These are phyloP conservation scores for Cochlearia excelsa DNA, from an alignment of 345 rosid genomes.

Conservation along the genomic window DNA sequence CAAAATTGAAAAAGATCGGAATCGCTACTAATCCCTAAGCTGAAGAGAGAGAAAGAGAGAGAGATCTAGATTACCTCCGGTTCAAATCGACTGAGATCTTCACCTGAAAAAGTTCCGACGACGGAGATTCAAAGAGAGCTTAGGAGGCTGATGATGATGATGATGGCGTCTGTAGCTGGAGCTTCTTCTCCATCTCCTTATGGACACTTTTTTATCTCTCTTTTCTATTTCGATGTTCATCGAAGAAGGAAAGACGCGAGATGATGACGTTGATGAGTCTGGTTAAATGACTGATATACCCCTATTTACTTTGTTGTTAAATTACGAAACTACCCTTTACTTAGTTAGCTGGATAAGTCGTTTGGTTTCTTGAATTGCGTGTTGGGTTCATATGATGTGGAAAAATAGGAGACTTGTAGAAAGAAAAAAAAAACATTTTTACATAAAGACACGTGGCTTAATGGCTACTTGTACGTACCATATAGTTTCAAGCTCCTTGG, in stretches of 20 bases:
- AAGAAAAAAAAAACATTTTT: too few relatives aligned
- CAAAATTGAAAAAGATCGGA: neutral
- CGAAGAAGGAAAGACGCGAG: conserved; percentile 9
- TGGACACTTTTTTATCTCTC: neutral
- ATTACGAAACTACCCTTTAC: too few relatives aligned
- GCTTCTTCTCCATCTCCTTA: conserved; percentile 20
- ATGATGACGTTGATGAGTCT: neutral
- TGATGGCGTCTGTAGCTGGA: conserved; percentile 14
- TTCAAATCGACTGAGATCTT: neutral
- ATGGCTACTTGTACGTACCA: too few relatives aligned
- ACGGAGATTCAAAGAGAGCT: conserved; percentile 4
- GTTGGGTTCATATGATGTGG: too few relatives aligned
- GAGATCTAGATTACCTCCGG: conserved; percentile 26
- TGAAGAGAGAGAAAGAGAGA: neutral
- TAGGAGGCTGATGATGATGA: neutral
- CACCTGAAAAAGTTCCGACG: neutral
- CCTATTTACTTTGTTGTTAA: too few relatives aligned
- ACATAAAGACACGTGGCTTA: too few relatives aligned
- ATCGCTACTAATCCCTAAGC: conserved; percentile 1
- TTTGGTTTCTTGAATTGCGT: too few relatives aligned
- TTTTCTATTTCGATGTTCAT: conserved; percentile 14
- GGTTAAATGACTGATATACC: too few relatives aligned
- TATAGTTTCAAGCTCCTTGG: too few relatives aligned
- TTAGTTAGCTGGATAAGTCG: too few relatives aligned
- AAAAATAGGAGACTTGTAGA: too few relatives aligned